phyloP scores from a whole-genome alignment of 1,284 basidiomycete genomes.

The Omphalotus olearius region DNA sequence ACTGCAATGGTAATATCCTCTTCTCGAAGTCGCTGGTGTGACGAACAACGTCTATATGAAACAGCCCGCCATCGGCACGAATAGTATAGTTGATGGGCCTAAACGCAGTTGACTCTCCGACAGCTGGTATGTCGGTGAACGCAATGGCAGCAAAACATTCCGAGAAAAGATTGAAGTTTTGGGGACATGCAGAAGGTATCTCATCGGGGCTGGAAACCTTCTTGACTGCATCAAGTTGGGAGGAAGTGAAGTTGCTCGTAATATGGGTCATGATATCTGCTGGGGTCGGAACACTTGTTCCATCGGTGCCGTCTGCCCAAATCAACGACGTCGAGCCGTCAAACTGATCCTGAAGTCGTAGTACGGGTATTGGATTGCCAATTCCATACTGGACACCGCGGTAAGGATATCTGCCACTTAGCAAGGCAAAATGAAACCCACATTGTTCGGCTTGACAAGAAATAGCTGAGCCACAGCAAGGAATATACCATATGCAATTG shows the following conservation, averaged over 20 bases:
- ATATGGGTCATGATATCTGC: constrained; percentile 54
- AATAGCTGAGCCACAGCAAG: constrained; percentile 62
- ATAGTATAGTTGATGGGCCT: constrained; percentile 66
- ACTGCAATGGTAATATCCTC: constrained; percentile 69
- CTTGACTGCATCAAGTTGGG: constrained; percentile 42
- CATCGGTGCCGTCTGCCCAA: constrained; percentile 62
- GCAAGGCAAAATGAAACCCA: constrained; percentile 24
- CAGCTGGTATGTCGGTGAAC: constrained; percentile 55
- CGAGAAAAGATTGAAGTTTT: constrained; percentile 69
- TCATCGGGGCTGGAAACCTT: constrained; percentile 43
- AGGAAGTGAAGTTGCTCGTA: constrained; percentile 41
- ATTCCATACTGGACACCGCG: constrained; percentile 51
- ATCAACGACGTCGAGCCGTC: constrained; percentile 50
- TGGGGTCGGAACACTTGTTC: constrained; percentile 45
- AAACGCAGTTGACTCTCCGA: constrained; percentile 23
- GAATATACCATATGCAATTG: constrained; percentile 67
- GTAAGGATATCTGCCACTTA: not conserved
- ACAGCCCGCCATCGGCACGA: constrained; percentile 60
- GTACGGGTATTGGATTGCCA: constrained; percentile 51
- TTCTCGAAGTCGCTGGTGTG: constrained; percentile 69
- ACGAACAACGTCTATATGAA: constrained; percentile 57
- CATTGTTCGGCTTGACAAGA: constrained; percentile 51
- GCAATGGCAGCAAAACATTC: constrained; percentile 70
- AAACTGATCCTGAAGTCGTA: constrained; percentile 44
- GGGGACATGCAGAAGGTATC: constrained; percentile 58